Conservation (phyloP, 106 monocot species). For the Allium cepa region DNA sequence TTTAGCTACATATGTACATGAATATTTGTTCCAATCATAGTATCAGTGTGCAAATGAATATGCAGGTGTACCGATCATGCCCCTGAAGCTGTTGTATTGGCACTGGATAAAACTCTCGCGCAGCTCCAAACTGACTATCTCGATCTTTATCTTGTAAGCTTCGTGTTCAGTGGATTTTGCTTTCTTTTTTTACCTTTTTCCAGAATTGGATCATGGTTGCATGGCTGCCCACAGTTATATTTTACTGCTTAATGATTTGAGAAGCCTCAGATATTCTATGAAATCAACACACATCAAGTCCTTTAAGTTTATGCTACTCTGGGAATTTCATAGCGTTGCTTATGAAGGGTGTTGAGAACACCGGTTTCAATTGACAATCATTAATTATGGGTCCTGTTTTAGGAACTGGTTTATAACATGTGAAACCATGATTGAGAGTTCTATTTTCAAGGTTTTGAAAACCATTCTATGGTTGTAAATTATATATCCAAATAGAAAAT, state of each 20-base stretch:
- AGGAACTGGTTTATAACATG: too few relatives aligned
- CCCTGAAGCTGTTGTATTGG: slow-evolving; percentile 73
- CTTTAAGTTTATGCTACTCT: too few relatives aligned
- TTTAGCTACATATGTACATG: background rate
- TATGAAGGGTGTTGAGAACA: too few relatives aligned
- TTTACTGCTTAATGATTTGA: background rate
- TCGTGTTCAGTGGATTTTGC: background rate
- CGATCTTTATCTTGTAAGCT: slow-evolving; percentile 79
- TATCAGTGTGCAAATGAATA: slow-evolving; percentile 1
- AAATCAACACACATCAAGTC: too few relatives aligned
- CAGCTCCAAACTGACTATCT: slow-evolving; percentile 73
- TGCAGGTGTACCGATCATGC: slow-evolving; percentile 69
- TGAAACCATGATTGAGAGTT: too few relatives aligned
- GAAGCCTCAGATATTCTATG: too few relatives aligned
- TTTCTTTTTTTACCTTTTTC: background rate
- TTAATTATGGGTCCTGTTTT: too few relatives aligned
- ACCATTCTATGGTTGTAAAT: too few relatives aligned
- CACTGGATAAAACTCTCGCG: slow-evolving; percentile 43
- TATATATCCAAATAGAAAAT: too few relatives aligned
- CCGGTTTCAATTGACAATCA: too few relatives aligned
- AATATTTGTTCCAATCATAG: background rate
- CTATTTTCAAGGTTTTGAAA: too few relatives aligned
- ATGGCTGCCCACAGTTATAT: background rate
- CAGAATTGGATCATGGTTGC: background rate
- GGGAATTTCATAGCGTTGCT: too few relatives aligned